These are phyloP conservation scores for Sonneratia alba DNA, from an alignment of 345 rosid genomes.

Conservation along the genomic window DNA sequence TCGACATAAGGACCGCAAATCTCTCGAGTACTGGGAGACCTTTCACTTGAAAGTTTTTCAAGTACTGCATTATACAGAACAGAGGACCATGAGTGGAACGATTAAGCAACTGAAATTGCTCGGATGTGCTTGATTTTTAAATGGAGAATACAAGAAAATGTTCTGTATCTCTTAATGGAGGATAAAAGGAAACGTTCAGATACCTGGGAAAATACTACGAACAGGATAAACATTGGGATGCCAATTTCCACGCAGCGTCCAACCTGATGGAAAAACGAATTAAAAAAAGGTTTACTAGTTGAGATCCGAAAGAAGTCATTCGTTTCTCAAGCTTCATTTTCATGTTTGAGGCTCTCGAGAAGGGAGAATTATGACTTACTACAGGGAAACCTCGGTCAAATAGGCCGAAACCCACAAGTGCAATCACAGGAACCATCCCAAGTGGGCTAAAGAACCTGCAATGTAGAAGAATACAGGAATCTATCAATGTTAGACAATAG, in stretches of 20 bases:
- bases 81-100: slow-evolving; percentile 5
- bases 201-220: slow-evolving; percentile 82
- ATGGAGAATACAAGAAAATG: too few relatives aligned
- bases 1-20: slow-evolving; percentile 72
- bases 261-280: slow-evolving; percentile 34
- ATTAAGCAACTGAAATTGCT: background rate
- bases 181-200: background rate
- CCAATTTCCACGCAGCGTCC: slow-evolving; percentile 90
- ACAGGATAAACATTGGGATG: slow-evolving; percentile 80
- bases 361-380: slow-evolving; percentile 31
- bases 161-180: background rate
- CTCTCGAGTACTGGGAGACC: slow-evolving; percentile 73
- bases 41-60: slow-evolving; percentile 61
- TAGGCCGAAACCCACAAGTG: slow-evolving; percentile 84
- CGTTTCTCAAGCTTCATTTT: background rate
- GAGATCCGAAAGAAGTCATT: background rate
- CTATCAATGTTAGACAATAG: background rate
- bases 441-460: slow-evolving; percentile 96
- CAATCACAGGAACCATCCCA: slow-evolving; percentile 95
- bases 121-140: too few relatives aligned
- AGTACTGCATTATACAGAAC: slow-evolving; percentile 43
- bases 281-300: background rate
- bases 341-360: background rate
- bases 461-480: background rate
- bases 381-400: slow-evolving; percentile 97